Conservation (phyloP, 176 grass and related monocot species). For the Aegilops speltoides region DNA sequence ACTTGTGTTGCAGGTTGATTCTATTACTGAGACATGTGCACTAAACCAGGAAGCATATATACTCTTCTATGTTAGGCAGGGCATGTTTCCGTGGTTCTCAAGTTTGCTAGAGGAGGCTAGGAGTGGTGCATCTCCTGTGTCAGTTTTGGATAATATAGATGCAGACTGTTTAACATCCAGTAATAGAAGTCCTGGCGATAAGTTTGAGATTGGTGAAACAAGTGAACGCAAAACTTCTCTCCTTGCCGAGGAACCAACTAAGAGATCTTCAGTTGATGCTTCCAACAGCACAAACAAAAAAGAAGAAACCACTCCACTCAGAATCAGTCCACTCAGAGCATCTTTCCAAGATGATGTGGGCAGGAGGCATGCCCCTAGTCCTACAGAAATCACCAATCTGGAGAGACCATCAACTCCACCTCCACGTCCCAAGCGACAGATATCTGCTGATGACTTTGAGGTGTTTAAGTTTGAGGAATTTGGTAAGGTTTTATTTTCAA, state of each 20-base stretch:
- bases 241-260: conserved; percentile 15
- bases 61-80: conserved; percentile 84
- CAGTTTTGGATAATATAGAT: conserved; percentile 61
- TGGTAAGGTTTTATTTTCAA: conserved; percentile 38
- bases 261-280: conserved; percentile 9
- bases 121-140: conserved; percentile 57
- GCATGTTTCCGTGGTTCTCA: conserved; percentile 79
- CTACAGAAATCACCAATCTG: conserved; percentile 8
- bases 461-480: conserved; percentile 38
- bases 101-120: conserved; percentile 54
- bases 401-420: conserved; percentile 42
- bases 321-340: conserved; percentile 2
- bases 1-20: conserved; percentile 54
- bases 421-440: background rate
- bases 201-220: conserved; percentile 21
- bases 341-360: conserved; percentile 10
- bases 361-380: background rate
- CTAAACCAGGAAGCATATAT: conserved; percentile 77
- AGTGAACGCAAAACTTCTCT: conserved; percentile 21
- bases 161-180: conserved; percentile 32
- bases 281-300: background rate
- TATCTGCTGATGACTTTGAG: background rate
- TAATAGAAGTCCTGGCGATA: conserved; percentile 16
- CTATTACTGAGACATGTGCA: conserved; percentile 46
- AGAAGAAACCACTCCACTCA: conserved; percentile 28